phyloP scores from a whole-genome alignment of 306 rosid genomes.

The Lablab purpureus region DNA sequence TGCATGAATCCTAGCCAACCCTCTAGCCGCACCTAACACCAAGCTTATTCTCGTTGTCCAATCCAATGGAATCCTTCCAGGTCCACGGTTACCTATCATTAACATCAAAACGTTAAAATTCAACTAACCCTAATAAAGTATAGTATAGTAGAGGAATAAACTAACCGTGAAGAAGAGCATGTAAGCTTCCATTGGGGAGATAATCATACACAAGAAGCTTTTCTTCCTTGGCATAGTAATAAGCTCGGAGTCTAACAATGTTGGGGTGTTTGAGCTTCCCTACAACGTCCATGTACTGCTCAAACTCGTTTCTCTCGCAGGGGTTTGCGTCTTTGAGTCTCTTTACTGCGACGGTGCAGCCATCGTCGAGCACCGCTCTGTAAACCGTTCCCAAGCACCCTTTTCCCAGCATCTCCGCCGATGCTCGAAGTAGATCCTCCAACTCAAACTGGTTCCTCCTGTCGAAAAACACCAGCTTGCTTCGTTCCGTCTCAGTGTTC shows the following conservation, averaged over 20 bases:
- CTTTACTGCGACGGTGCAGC: conserved; percentile 85
- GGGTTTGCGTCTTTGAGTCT: conserved; percentile 92
- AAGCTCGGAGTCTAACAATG: conserved; percentile 82
- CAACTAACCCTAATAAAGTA: background rate
- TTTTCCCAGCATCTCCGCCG: conserved; percentile 98
- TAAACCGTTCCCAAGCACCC: conserved; percentile 98
- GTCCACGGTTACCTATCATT: conserved; percentile 79
- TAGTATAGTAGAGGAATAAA: too few species aligned
- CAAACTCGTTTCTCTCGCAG: conserved; percentile 79
- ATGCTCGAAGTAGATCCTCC: conserved; percentile 88
- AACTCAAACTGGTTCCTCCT: conserved; percentile 85
- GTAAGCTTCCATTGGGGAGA: conserved; percentile 92
- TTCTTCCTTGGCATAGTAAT: conserved; percentile 92
- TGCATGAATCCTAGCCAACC: conserved; percentile 79
- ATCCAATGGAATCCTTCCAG: conserved; percentile 93
- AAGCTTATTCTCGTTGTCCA: conserved; percentile 98
- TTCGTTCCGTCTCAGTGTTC: conserved; percentile 63
- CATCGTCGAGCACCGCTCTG: conserved; percentile 86
- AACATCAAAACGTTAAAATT: background rate
- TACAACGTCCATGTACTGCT: conserved; percentile 92
- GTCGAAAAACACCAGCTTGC: conserved; percentile 86
- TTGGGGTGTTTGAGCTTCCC: conserved; percentile 87
- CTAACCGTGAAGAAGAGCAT: conserved; percentile 90
- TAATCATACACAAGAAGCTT: conserved; percentile 95
- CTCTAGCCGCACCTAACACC: conserved; percentile 86